These are phyloP conservation scores for Telfairia occidentalis DNA, from an alignment of 331 rosid genomes.

Conservation along the genomic window DNA sequence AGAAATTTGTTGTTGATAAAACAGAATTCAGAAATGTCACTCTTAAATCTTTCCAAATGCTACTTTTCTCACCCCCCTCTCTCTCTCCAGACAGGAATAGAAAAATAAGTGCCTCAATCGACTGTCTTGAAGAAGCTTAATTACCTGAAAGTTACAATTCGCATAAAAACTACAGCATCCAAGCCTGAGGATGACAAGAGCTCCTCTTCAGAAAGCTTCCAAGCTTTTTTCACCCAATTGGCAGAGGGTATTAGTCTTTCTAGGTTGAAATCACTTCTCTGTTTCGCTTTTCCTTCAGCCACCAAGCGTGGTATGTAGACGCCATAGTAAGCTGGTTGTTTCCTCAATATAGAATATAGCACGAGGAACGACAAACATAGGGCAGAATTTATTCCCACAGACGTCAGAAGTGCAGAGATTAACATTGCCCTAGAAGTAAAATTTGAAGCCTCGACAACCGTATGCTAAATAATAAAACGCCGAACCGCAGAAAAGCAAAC, in stretches of 20 bases:
- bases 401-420: conserved; percentile 76
- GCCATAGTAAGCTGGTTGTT: conserved; percentile 62
- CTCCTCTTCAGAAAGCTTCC: conserved; percentile 80
- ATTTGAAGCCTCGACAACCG: conserved; percentile 9
- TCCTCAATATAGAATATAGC: conserved; percentile 66
- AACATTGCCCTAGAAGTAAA: conserved; percentile 35
- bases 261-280: conserved; percentile 40
- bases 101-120: background rate
- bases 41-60: background rate
- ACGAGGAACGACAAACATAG: conserved; percentile 62
- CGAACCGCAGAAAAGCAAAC: conserved; percentile 17
- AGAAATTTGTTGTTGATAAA: background rate
- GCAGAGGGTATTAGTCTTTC: conserved; percentile 86
- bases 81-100: background rate
- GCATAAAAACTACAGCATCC: conserved; percentile 76
- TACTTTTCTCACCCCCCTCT: background rate
- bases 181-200: conserved; percentile 49
- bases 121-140: background rate
- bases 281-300: conserved; percentile 48
- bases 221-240: conserved; percentile 64
- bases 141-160: conserved; percentile 68
- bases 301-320: conserved; percentile 61
- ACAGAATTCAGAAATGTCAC: background rate
- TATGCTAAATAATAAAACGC: background rate
- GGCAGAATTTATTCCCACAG: conserved; percentile 71